Evolutionary conservation across 2,329 filamentous ascomycete genomes (phyloP), one percentile per base, ranked within the genome.

Genomic region (Fusarium sp.): DNA sequence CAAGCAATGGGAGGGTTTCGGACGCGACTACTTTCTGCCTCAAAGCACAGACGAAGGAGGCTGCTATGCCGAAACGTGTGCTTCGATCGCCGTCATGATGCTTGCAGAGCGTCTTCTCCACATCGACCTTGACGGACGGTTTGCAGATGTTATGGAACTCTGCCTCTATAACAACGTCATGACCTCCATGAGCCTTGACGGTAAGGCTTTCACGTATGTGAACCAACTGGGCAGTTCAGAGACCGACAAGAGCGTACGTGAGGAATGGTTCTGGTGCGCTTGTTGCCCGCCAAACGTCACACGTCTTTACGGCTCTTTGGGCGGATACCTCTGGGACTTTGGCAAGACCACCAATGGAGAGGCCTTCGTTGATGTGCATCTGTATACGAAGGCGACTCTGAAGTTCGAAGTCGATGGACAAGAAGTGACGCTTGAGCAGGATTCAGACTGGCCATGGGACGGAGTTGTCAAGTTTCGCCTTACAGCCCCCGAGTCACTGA

Each of bases 251-350:
- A 46, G 41, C 5, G 18, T 34, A 0, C 45, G 45, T 3, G 30
- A 64, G 21, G 40, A 45, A 21, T 58, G 51, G 0, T 87, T 90
- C 64, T 76, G 82, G 25, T 77, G 88, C 32, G 86, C 87, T 4
- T 90, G 87, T 66, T 90, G 88, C 71, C 88, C 88, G 5, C 88
- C 88, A 0, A 90, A 89, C 68, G 78, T 90, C 2, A 82, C 85
- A 23, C 80, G 87, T 27, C 76, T 88, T 2, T 82, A 89, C 50
- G 88, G 86, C 0, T 86, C 82, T 25, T 76, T 89, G 27, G 87
- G 87, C 3, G 86, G 87, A 1, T 88, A 88, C 67, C 73, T 88
- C 1, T 88, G 86, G 85, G 82, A 82, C 23, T 81, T 80, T 37
- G 78, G 80, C 0, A 20, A 45, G 16, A 27, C 3, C 1, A 65